Percentiles rank a stretch among this genome's conserved stretches.
Evolutionary conservation across 305 asterid species (phyloP).

Genomic region (Salvia sclarea): DNA sequence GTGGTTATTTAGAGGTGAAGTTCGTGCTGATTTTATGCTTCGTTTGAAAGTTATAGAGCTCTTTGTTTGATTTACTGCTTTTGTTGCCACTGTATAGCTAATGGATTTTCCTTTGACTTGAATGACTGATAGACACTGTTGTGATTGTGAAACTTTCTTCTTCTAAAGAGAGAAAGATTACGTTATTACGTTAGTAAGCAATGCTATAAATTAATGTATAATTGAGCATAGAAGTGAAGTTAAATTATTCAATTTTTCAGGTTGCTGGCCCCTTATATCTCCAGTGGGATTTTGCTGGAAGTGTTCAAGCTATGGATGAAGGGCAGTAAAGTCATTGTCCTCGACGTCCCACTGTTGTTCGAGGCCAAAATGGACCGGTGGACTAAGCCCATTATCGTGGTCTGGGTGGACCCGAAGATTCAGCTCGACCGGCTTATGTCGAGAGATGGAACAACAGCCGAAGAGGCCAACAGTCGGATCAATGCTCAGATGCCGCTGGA

Average conservation of each 20-base stretch:
- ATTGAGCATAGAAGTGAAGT: not conserved
- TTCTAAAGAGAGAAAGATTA: too few species aligned
- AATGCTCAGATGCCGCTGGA: constrained; percentile 84
- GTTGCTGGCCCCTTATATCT: constrained; percentile 80
- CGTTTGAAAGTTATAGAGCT: not conserved
- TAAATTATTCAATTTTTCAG: constrained; percentile 44
- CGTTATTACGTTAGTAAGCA: not conserved
- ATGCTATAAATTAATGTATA: not conserved
- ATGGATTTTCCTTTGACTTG: not conserved
- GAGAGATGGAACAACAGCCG: constrained; percentile 72
- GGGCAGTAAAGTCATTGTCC: constrained; percentile 69
- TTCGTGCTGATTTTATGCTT: not conserved
- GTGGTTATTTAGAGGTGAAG: not conserved
- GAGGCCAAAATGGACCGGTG: constrained; percentile 86
- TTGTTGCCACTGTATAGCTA: not conserved
- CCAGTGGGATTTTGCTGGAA: constrained; percentile 62
- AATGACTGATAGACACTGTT: not conserved
- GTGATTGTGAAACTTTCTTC: not conserved
- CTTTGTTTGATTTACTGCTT: constrained; percentile 3
- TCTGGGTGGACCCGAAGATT: constrained; percentile 84
- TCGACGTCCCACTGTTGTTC: constrained; percentile 88
- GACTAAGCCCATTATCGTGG: constrained; percentile 84
- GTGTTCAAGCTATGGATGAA: constrained; percentile 78
- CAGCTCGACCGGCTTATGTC: constrained; percentile 75
- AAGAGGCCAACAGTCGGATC: constrained; percentile 76